These are phyloP conservation scores for Suillus fuscotomentosus DNA, from an alignment of 768 basidiomycete species.

Conservation along the genomic window DNA sequence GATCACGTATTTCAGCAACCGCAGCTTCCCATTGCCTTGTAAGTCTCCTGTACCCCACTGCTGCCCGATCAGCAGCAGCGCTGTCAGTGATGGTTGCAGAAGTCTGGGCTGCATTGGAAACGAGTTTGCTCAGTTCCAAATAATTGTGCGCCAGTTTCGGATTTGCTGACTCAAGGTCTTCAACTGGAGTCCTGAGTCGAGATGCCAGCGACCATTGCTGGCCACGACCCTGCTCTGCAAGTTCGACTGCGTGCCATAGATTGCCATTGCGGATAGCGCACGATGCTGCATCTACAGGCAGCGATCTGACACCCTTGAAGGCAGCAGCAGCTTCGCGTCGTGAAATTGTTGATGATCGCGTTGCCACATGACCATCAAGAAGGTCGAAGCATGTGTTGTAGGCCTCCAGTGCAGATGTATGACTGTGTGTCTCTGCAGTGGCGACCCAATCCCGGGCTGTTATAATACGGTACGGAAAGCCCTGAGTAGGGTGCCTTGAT, in stretches of 20 bases:
- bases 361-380: not conserved
- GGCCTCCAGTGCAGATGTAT: not conserved
- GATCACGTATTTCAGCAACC: not conserved
- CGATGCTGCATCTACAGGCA: constrained; percentile 3
- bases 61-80: not conserved
- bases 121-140: not conserved
- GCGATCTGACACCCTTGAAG: not conserved
- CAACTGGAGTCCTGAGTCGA: constrained; percentile 22
- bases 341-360: not conserved
- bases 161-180: constrained; percentile 13
- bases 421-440: too few relatives aligned
- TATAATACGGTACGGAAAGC: too few relatives aligned
- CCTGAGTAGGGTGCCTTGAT: not conserved
- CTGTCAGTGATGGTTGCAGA: not conserved
- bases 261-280: constrained; percentile 13
- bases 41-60: not conserved
- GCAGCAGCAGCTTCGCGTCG: not conserved
- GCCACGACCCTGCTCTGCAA: constrained; percentile 18
- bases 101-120: constrained; percentile 2
- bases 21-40: not conserved
- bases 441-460: too few relatives aligned
- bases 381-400: not conserved
- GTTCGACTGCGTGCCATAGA: constrained; percentile 19
- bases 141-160: not conserved
- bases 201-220: constrained; percentile 28